These are phyloP conservation scores for Pleurotus salmoneostramineus DNA, from an alignment of 768 basidiomycete genomes.

Conservation along the genomic window DNA sequence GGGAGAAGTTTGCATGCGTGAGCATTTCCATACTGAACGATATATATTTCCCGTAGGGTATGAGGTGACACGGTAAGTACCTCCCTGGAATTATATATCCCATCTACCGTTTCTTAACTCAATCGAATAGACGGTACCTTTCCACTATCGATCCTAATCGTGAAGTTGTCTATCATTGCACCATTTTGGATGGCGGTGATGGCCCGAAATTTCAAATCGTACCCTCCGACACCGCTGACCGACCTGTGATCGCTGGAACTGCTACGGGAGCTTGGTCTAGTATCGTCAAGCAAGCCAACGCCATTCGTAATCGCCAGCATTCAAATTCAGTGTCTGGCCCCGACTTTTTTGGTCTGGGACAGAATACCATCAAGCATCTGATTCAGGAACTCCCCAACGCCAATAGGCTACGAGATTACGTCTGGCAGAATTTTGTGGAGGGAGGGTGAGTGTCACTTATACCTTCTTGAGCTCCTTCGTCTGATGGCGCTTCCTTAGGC, in stretches of 20 bases:
- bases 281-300: constrained; percentile 80
- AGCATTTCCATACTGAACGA: constrained; percentile 83
- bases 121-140: constrained; percentile 57
- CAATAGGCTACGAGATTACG: constrained; percentile 70
- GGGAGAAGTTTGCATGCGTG: constrained; percentile 75
- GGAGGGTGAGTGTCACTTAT: constrained; percentile 62
- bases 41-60: constrained; percentile 90
- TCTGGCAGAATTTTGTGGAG: constrained; percentile 83
- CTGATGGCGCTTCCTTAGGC: constrained; percentile 35
- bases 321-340: constrained; percentile 87
- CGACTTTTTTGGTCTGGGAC: constrained; percentile 83
- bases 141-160: constrained; percentile 65
- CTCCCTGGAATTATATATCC: not conserved
- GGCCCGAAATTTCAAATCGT: constrained; percentile 85
- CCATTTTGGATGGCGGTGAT: constrained; percentile 81
- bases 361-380: constrained; percentile 86
- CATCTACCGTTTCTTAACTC: constrained; percentile 7
- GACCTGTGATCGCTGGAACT: constrained; percentile 78
- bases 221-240: constrained; percentile 65
- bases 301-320: constrained; percentile 76
- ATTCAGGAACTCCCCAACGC: constrained; percentile 83
- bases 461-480: constrained; percentile 5
- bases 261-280: constrained; percentile 86
- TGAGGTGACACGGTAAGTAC: constrained; percentile 67
- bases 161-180: constrained; percentile 78